Evolutionary conservation across 805 yeast genomes (phyloP).

Genomic region (Zygoascus ofunaensis): DNA sequence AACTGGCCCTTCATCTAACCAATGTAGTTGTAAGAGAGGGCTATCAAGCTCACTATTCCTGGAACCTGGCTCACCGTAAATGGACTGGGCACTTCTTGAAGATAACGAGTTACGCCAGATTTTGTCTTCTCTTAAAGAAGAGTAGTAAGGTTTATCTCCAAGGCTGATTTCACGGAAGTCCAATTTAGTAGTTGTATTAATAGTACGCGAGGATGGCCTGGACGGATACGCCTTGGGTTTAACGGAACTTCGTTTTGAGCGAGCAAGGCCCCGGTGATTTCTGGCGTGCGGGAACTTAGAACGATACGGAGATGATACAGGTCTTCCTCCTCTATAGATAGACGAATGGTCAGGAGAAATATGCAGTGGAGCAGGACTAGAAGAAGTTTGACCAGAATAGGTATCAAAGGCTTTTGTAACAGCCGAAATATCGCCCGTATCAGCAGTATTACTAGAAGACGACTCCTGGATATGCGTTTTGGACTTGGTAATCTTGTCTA

Average conservation of each 20-base stretch:
- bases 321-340: not conserved
- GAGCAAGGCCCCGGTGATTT: not conserved
- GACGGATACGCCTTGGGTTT: not conserved
- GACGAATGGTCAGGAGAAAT: not conserved
- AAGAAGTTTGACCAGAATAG: not conserved
- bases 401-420: not conserved
- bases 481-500: constrained; percentile 7
- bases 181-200: not conserved
- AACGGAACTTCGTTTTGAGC: not conserved
- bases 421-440: not conserved
- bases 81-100: not conserved
- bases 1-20: not conserved
- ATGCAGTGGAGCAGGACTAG: not conserved
- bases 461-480: not conserved
- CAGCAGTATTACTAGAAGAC: not conserved
- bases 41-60: not conserved
- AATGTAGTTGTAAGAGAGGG: not conserved
- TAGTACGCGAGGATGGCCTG: not conserved
- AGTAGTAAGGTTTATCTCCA: constrained; percentile 5
- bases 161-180: not conserved
- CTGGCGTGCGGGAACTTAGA: not conserved
- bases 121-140: constrained; percentile 10
- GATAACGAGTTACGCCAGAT: not conserved
- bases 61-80: not conserved
- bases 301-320: not conserved